A percentile compares a stretch with the other conserved stretches of the same genome.
These are phyloP conservation scores for Eucalyptus shirleyi DNA, from an alignment of 345 rosid genomes.

Conservation along the genomic window DNA sequence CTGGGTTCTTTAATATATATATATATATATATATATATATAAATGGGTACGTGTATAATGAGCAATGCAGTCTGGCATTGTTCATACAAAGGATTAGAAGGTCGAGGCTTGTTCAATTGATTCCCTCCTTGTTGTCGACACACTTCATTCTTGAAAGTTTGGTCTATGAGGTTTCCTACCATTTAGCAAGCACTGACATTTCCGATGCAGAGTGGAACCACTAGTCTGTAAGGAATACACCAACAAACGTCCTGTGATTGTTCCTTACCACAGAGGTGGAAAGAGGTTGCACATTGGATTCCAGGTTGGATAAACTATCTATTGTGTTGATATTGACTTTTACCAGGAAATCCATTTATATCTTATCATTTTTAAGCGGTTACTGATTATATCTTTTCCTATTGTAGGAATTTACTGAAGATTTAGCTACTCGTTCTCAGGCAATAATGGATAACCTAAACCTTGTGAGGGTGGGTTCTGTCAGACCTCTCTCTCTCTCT, in stretches of 20 bases:
- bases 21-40: neutral
- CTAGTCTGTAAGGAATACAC: conserved; percentile 80
- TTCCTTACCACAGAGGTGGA: conserved; percentile 98
- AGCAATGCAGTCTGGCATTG: neutral
- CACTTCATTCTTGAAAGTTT: neutral
- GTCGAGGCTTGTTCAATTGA: neutral
- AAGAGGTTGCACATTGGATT: conserved; percentile 91
- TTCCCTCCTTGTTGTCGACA: neutral
- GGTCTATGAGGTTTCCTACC: neutral
- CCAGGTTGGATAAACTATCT: conserved; percentile 30
- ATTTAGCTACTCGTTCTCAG: conserved; percentile 69
- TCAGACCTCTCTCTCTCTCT: neutral
- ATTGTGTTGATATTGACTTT: neutral
- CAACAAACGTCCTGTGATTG: conserved; percentile 58
- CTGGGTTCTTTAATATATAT: neutral
- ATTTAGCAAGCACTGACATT: neutral
- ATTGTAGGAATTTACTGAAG: conserved; percentile 70
- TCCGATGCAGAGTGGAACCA: conserved; percentile 67
- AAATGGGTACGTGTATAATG: neutral
- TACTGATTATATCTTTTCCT: neutral
- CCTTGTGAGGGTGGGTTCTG: conserved; percentile 40
- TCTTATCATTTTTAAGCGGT: neutral
- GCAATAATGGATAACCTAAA: conserved; percentile 42
- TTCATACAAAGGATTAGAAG: neutral
- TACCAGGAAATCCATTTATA: neutral